phyloP scores from a whole-genome alignment of 116 monocot genomes.

The Thalassia testudinum region DNA sequence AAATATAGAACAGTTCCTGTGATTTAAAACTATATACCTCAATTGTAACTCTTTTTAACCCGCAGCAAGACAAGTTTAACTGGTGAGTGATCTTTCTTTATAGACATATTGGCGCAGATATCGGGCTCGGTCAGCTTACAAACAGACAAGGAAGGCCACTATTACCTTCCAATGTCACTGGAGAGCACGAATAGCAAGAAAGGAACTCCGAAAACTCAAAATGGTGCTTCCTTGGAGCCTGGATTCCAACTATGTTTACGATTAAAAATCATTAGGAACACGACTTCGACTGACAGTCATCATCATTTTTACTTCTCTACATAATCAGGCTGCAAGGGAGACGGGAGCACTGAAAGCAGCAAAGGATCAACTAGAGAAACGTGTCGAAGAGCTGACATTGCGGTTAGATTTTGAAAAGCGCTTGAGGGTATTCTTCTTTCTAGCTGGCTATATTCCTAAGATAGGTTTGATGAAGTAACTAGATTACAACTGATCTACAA shows the following conservation, averaged over 20 bases:
- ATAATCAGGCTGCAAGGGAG: constrained; percentile 77
- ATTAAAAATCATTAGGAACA: no score
- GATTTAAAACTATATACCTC: no score
- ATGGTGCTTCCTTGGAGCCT: constrained; percentile 33
- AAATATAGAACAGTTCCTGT: no score
- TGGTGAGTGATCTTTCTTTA: no score
- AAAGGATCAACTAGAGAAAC: constrained; percentile 94
- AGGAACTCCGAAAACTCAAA: constrained; percentile 77
- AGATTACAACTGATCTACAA: no score
- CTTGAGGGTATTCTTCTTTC: constrained; percentile 42
- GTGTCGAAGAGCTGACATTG: constrained; percentile 95
- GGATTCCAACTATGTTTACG: no score
- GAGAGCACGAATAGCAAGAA: constrained; percentile 87
- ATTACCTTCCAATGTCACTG: constrained; percentile 87
- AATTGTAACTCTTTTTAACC: no score
- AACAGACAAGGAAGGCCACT: constrained; percentile 48
- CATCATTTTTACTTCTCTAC: no score
- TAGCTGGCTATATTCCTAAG: neutral
- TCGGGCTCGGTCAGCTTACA: constrained; percentile 47
- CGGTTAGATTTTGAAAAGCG: constrained; percentile 91
- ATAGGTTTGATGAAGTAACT: neutral
- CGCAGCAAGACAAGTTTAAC: no score
- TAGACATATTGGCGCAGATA: constrained; percentile 80
- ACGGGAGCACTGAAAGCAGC: constrained; percentile 96
- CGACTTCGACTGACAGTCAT: no score